Evolutionary conservation across 148 eudicot genomes (phyloP), one percentile per base, ranked within the genome.

Genomic region (Dianthus caryophyllus): DNA sequence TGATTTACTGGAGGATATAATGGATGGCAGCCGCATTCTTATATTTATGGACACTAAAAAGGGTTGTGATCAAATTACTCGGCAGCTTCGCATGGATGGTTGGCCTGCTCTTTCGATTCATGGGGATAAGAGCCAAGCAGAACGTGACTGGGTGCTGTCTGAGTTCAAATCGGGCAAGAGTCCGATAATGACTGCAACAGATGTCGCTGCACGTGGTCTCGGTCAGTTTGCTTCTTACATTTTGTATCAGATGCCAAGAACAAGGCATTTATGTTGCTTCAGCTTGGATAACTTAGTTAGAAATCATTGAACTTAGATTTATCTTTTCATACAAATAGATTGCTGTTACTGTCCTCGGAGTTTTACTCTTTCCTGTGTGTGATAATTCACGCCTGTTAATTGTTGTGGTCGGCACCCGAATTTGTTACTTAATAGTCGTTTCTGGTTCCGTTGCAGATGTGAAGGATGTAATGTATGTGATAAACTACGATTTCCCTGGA

Each of bases 51-150:
- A 90, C 78, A 95, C 99, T 4, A 95, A 95, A 69, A 95, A 95
- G 77, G 97, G 97, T 14, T 90, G 99, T 77, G 99, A 95, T 72
- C 96, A 86, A 66, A 83, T 85, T 29, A 95, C 99, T 63, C 82
- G 97, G 64, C 96, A 90, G 83, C 99, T 95, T 66, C 89, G 97
- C 33, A 86, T 80, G 88, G 97, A 95, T 82, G 97, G 96, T 52
- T 90, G 99, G 99, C 97, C 99, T 62, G 97, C 99, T 68, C 83
- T 95, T 44, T 90, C 99, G 24, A 94, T 94, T 69, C 99, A 94
- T 65, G 99, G 99, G 75, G 99, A 94, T 75, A 90, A 94, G 84
- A 88, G 93, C 80, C 97, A 94, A 76, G 96, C 96, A 18, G 99
- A 94, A 82, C 84, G 99, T 63, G 99, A 94, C 77, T 94, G 99